Evolutionary conservation across 2,329 filamentous ascomycete genomes (phyloP).

Genomic region (Monilinia aucupariae): DNA sequence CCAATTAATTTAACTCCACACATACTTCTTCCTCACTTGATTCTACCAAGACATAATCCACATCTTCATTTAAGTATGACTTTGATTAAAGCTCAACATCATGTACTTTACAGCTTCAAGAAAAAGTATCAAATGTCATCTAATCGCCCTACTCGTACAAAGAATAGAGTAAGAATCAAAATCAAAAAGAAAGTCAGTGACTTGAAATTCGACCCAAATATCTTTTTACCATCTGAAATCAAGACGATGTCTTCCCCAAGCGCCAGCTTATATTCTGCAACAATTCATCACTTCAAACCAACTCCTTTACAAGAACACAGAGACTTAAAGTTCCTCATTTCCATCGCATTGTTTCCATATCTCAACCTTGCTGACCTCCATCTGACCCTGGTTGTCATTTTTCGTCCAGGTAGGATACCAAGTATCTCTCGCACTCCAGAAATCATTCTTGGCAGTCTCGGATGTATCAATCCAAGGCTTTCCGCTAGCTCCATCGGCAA

Average conservation of each 20-base stretch:
- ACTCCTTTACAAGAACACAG: neutral
- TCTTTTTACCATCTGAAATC: neutral
- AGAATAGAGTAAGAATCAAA: neutral
- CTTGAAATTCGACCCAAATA: neutral
- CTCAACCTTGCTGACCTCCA: constrained; percentile 64
- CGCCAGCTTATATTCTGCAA: neutral
- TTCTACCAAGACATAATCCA: too few relatives aligned
- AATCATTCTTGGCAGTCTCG: constrained; percentile 63
- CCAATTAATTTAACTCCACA: too few relatives aligned
- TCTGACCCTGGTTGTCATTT: constrained; percentile 46
- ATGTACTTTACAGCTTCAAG: too few relatives aligned
- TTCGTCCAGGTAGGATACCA: constrained; percentile 70
- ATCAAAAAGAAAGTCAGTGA: neutral
- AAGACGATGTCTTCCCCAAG: neutral
- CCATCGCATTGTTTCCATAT: constrained; percentile 68
- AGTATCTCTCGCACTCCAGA: constrained; percentile 61
- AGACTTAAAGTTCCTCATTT: constrained; percentile 37
- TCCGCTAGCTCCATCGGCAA: constrained; percentile 61
- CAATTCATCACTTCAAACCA: neutral
- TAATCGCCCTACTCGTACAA: too few relatives aligned
- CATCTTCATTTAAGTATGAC: too few relatives aligned
- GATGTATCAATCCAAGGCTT: constrained; percentile 78
- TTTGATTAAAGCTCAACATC: too few relatives aligned
- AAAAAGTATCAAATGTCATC: too few relatives aligned
- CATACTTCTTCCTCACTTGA: too few relatives aligned